Evolutionary conservation across 192 early-diverging fungal species (phyloP).

Genomic region (Umbelopsis sp.): DNA sequence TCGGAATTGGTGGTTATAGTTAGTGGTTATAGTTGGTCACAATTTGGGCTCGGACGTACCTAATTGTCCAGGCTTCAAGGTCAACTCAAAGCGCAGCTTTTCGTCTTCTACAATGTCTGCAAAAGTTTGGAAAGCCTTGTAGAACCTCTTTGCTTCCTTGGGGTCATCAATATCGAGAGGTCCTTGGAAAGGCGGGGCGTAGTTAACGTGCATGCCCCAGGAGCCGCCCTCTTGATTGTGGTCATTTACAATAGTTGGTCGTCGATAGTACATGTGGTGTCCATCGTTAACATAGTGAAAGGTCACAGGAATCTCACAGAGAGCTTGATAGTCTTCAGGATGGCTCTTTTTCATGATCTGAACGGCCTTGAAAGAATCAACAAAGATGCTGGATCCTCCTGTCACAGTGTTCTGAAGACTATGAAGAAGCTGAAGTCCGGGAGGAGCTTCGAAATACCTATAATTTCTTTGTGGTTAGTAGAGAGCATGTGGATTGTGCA

Average conservation of each 20-base stretch:
- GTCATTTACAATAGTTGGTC: conserved; percentile 63
- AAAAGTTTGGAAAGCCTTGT: conserved; percentile 66
- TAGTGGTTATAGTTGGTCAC: background rate
- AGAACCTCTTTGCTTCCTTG: conserved; percentile 55
- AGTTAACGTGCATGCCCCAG: conserved; percentile 64
- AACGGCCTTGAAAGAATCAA: conserved; percentile 74
- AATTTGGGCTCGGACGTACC: conserved; percentile 17
- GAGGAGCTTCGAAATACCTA: conserved; percentile 81
- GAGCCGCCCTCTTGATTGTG: conserved; percentile 37
- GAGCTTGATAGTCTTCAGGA: conserved; percentile 63
- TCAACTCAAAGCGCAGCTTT: conserved; percentile 58
- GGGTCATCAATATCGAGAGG: conserved; percentile 56
- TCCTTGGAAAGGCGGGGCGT: conserved; percentile 86
- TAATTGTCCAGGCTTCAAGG: conserved; percentile 68
- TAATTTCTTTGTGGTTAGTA: background rate
- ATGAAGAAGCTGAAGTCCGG: conserved; percentile 81
- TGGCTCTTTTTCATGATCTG: conserved; percentile 54
- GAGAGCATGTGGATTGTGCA: background rate
- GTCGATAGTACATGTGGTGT: conserved; percentile 73
- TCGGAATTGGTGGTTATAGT: background rate
- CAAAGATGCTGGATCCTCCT: conserved; percentile 75
- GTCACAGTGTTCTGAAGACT: conserved; percentile 75
- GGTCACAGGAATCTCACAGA: conserved; percentile 64
- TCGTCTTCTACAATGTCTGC: conserved; percentile 58
- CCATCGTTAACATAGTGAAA: conserved; percentile 83